Evolutionary conservation across 208 protist genomes (phyloP), one percentile per base, ranked within the genome.

Genomic region (Crithidia sp.): DNA sequence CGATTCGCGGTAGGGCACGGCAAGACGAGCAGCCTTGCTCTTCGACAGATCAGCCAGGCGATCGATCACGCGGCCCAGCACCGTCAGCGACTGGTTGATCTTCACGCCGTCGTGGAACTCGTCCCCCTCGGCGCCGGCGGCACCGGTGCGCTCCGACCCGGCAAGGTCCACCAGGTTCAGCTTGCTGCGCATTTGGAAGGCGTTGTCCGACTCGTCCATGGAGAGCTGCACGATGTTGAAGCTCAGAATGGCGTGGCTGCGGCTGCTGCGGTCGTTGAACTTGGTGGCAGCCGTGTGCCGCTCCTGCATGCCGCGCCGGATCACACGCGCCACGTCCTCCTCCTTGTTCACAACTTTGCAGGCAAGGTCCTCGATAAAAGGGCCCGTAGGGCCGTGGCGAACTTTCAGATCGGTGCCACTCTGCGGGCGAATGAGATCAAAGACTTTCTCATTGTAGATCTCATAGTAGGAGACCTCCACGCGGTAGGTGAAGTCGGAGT

Each of bases 151-250:
- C 74, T 98, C 97, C 3, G 88, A 96, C 7, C 97, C 97, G 5
- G 97, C 97, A 39, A 98, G 88, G 76, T 98, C 97, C 49, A 98
- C 89, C 37, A 99, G 87, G 73, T 98, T 98, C 40, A 96, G 78
- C 77, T 95, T 95, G 74, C 88, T 89, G 45, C 67, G 85, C 52
- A 89, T 87, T 59, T 82, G 77, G 41, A 59, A 72, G 40, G 79
- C 68, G 71, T 80, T 85, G 71, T 85, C 79, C 47, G 67, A 56
- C 19, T 90, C 82, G 57, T 90, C 83, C 28, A 96, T 71, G 52
- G 62, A 81, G 40, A 88, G 71, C 75, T 93, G 89, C 63, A 88
- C 62, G 65, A 94, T 77, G 67, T 89, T 79, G 64, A 97, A 65
- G 19, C 73, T 82, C 60, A 98, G 83, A 57, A 98, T 93, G 28